A percentile compares a stretch with the other conserved stretches of the same genome.
Conservation (phyloP, 176 grass and related monocot species). For the Oryza nivara region DNA sequence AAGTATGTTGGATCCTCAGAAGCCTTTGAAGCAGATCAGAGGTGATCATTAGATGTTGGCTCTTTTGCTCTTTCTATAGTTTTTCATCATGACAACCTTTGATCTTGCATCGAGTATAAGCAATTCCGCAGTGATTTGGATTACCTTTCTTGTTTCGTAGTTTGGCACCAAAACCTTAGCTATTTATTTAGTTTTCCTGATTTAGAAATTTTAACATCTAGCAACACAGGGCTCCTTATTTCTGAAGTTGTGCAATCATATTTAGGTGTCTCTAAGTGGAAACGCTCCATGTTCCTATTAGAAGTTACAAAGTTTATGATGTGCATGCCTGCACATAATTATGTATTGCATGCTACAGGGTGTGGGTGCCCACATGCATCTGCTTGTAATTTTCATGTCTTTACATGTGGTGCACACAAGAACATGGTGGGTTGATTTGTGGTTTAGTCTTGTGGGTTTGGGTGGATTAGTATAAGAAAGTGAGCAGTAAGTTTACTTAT, state of each 20-base stretch:
- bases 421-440: constrained; percentile 19
- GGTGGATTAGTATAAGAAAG: neutral
- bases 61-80: constrained; percentile 35
- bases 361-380: neutral
- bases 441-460: constrained; percentile 13
- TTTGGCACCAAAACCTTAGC: neutral
- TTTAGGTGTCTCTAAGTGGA: neutral
- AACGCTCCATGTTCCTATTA: neutral
- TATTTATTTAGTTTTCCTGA: constrained; percentile 12
- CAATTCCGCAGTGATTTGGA: neutral
- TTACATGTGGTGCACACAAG: constrained; percentile 17
- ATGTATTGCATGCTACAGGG: neutral
- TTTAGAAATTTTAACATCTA: neutral
- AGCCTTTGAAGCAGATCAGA: constrained; percentile 60
- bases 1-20: constrained; percentile 64
- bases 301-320: constrained; percentile 5
- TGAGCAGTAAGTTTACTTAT: no score
- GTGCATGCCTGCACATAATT: neutral
- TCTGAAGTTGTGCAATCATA: neutral
- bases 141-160: constrained; percentile 19
- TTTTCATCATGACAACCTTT: constrained; percentile 14
- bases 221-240: neutral
- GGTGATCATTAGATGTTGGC: constrained; percentile 50
- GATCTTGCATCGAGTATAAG: constrained; percentile 11
- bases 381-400: neutral